These are phyloP conservation scores for Spathaspora arborariae DNA, from an alignment of 805 yeast species.

Conservation along the genomic window DNA sequence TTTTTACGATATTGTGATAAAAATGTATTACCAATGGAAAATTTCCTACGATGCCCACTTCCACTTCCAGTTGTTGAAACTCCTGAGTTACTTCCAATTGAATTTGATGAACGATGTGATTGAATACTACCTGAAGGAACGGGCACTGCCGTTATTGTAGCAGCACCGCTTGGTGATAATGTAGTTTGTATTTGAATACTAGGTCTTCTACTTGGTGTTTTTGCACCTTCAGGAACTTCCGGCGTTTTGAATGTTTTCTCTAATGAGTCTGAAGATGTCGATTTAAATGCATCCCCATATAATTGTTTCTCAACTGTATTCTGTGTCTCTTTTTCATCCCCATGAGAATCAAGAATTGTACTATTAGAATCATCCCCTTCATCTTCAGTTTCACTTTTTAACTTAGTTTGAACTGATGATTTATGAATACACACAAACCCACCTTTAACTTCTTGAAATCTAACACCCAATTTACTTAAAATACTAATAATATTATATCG, in stretches of 20 bases:
- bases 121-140: slow-evolving; percentile 11
- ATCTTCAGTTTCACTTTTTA: slow-evolving; percentile 1
- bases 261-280: slow-evolving; percentile 29
- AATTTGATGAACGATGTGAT: slow-evolving; percentile 37
- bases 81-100: slow-evolving; percentile 18
- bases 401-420: slow-evolving; percentile 34
- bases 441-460: slow-evolving; percentile 85
- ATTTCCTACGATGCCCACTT: slow-evolving; percentile 53
- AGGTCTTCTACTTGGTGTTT: slow-evolving; percentile 35
- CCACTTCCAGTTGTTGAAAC: slow-evolving; percentile 11
- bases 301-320: slow-evolving; percentile 30
- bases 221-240: slow-evolving; percentile 12
- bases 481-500: slow-evolving; percentile 80
- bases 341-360: slow-evolving; percentile 4
- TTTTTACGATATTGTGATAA: slow-evolving; percentile 48
- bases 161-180: slow-evolving; percentile 29
- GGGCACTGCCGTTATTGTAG: too few relatives aligned
- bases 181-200: slow-evolving; percentile 30
- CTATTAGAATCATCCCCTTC: slow-evolving; percentile 2
- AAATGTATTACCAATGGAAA: slow-evolving; percentile 58
- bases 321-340: slow-evolving; percentile 14
- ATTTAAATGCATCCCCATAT: slow-evolving; percentile 39
- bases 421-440: slow-evolving; percentile 84
- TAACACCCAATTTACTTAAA: slow-evolving; percentile 70
- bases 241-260: slow-evolving; percentile 22